Conservation (phyloP, 106 monocot species). For the Platanthera zijinensis region DNA sequence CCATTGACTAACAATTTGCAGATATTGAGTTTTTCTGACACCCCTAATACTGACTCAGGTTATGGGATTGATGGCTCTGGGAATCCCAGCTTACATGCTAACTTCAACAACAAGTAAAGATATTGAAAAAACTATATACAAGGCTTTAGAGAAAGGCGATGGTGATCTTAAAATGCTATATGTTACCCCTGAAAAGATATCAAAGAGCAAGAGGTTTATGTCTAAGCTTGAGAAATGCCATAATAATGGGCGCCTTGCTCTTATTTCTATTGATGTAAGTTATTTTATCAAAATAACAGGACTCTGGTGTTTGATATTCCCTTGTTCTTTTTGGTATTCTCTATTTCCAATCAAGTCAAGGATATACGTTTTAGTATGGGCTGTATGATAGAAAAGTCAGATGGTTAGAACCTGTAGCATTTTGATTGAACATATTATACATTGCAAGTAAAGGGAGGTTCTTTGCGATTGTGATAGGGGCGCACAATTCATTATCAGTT, state of each 20-base stretch:
- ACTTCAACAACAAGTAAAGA: slow-evolving; percentile 89
- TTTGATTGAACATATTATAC: not conserved
- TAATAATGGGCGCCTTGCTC: slow-evolving; percentile 82
- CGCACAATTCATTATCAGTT: too few species aligned
- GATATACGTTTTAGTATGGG: not conserved
- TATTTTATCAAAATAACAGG: not conserved
- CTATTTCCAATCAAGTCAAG: not conserved
- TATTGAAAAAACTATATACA: slow-evolving; percentile 79
- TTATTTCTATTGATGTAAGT: slow-evolving; percentile 95
- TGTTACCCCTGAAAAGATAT: slow-evolving; percentile 99
- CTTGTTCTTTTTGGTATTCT: not conserved
- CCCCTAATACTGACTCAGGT: slow-evolving; percentile 36
- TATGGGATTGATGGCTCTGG: slow-evolving; percentile 84
- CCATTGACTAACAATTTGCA: too few species aligned
- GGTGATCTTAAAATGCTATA: slow-evolving; percentile 81
- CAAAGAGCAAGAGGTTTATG: slow-evolving; percentile 99
- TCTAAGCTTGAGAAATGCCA: slow-evolving; percentile 99
- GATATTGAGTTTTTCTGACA: too few species aligned
- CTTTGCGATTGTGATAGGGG: not conserved
- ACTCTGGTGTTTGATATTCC: not conserved
- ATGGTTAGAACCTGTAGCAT: not conserved
- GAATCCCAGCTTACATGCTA: slow-evolving; percentile 82
- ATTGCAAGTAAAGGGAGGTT: not conserved
- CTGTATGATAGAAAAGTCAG: not conserved
- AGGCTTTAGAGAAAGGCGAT: slow-evolving; percentile 88